These are phyloP conservation scores for Nyssa sinensis DNA, from an alignment of 148 eudicot genomes.

Conservation along the genomic window DNA sequence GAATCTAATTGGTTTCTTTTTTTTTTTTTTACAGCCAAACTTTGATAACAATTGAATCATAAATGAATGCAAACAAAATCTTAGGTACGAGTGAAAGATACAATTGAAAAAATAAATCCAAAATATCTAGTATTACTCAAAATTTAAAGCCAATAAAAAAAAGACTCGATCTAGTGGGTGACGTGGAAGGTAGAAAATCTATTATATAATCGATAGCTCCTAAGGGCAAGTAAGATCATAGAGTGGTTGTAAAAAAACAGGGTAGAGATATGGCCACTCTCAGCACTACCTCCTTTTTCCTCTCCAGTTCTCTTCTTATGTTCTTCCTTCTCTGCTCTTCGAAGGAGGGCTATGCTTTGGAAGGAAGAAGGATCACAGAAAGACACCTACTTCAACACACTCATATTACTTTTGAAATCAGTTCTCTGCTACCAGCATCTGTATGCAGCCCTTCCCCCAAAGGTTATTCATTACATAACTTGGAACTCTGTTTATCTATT, in stretches of 20 bases:
- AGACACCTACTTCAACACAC: background rate
- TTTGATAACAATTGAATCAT: no score
- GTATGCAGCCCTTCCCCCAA: conserved; percentile 26
- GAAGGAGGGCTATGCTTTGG: conserved; percentile 11
- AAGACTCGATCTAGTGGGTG: no score
- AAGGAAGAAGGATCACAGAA: conserved; percentile 9
- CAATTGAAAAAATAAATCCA: no score
- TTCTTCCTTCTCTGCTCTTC: conserved; percentile 14
- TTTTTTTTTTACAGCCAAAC: no score
- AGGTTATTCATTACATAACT: background rate
- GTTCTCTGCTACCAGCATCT: conserved; percentile 34
- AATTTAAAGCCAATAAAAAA: no score
- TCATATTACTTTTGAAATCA: conserved; percentile 28
- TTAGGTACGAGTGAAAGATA: no score
- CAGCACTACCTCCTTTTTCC: background rate
- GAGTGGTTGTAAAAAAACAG: background rate
- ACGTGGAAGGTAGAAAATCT: conserved; percentile 3
- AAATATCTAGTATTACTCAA: no score
- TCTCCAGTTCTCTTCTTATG: conserved; percentile 6
- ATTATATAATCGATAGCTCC: background rate
- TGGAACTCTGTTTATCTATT: background rate
- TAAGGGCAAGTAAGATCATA: background rate
- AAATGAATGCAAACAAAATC: no score
- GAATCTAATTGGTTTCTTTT: no score
- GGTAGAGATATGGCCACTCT: background rate